These are phyloP conservation scores for Phytopythium cucurbitacearum DNA, from an alignment of 352 stramenopile species.

Conservation along the genomic window DNA sequence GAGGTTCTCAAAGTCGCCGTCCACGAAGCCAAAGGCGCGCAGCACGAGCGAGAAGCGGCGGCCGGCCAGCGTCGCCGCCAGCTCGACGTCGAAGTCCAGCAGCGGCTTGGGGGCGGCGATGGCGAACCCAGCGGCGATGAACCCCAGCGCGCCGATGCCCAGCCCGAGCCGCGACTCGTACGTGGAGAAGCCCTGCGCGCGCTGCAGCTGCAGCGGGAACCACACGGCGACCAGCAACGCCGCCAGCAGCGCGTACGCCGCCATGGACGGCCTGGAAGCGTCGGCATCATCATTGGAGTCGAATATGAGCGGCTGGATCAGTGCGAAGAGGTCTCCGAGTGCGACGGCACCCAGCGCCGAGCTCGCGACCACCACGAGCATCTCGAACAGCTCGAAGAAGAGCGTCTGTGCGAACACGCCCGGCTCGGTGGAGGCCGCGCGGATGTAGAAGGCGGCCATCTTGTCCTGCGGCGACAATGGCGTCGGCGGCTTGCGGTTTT, in stretches of 20 bases:
- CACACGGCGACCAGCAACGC: constrained; percentile 62
- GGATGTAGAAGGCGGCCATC: constrained; percentile 70
- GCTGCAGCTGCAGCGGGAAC: constrained; percentile 75
- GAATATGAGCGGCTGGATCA: constrained; percentile 20
- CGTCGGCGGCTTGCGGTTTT: constrained; percentile 13
- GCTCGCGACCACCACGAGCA: constrained; percentile 64
- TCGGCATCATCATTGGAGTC: background rate
- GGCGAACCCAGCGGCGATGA: constrained; percentile 56
- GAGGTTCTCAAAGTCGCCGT: constrained; percentile 53
- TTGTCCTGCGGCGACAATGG: constrained; percentile 58
- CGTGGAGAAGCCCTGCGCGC: constrained; percentile 45
- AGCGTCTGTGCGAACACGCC: constrained; percentile 68
- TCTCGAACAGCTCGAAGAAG: constrained; percentile 84
- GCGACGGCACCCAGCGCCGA: constrained; percentile 44
- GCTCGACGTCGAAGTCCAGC: constrained; percentile 69
- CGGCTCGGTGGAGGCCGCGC: constrained; percentile 56
- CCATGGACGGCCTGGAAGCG: constrained; percentile 26
- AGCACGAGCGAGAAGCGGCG: constrained; percentile 44
- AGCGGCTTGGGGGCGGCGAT: constrained; percentile 52
- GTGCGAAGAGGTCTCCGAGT: constrained; percentile 39
- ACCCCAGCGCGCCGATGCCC: constrained; percentile 43
- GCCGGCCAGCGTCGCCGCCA: constrained; percentile 28
- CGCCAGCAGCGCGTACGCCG: constrained; percentile 60
- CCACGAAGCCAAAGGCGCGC: constrained; percentile 49
- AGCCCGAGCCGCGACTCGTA: constrained; percentile 64